phyloP scores from a whole-genome alignment of 495 filamentous ascomycete species.

The Cercophora scortea region DNA sequence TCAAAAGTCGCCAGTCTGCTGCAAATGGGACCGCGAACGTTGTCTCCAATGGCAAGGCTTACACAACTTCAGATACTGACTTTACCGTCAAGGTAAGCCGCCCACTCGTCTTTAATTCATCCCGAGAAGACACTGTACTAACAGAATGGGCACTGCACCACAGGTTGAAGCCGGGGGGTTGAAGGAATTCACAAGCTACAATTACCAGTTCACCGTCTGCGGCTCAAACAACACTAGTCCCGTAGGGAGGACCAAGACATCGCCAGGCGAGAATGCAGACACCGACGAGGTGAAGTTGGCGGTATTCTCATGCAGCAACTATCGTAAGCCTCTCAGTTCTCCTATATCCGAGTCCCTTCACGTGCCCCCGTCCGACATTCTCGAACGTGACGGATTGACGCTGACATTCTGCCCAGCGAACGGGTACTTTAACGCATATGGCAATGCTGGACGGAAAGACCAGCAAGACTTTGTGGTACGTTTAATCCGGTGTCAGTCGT shows the following conservation, averaged over 20 bases:
- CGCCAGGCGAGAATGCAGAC: slow-evolving; percentile 30
- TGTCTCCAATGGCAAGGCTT: slow-evolving; percentile 42
- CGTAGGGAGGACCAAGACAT: slow-evolving; percentile 46
- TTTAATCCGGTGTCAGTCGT: background rate
- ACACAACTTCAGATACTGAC: slow-evolving; percentile 57
- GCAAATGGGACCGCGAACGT: slow-evolving; percentile 5
- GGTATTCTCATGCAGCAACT: slow-evolving; percentile 47
- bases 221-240: slow-evolving; percentile 34
- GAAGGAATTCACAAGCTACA: slow-evolving; percentile 48
- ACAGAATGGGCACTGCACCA: background rate
- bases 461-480: slow-evolving; percentile 50
- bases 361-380: too few relatives aligned
- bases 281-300: slow-evolving; percentile 35
- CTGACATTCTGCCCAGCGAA: slow-evolving; percentile 28
- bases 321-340: slow-evolving; percentile 22
- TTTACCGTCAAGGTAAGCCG: slow-evolving; percentile 50
- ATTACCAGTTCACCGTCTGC: slow-evolving; percentile 46
- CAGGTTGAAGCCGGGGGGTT: slow-evolving; percentile 47
- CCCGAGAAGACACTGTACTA: background rate
- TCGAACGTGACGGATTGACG: background rate
- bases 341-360: slow-evolving; percentile 13
- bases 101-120: background rate
- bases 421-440: slow-evolving; percentile 55
- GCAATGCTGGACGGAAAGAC: slow-evolving; percentile 57
- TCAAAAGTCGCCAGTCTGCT: too few relatives aligned